Base-by-base conservation (phyloP, 2,329 filamentous ascomycete species). In the Magnaporthiopsis rhizophila region DNA sequence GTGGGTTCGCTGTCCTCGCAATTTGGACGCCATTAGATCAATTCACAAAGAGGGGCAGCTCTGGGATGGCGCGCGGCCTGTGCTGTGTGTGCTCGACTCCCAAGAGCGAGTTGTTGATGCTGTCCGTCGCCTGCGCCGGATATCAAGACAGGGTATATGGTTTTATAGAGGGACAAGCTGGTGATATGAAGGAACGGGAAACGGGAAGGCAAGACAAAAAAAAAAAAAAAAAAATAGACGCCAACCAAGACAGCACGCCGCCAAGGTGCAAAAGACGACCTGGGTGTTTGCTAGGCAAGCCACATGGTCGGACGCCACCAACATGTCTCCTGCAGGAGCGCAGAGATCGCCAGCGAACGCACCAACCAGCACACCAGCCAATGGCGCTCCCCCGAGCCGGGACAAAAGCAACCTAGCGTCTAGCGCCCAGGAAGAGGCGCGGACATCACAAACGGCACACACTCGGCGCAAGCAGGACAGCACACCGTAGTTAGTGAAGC, bases 11-110 rank as follows among this genome's bases (percentile, higher is more conserved):
- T 61, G 59, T 8, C 59, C 59, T 36, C 59, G 34, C 34, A 38
- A 61, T 38, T 61, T 61, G 59, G 59, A 61, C 26, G 59, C 34
- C 59, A 61, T 61, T 24, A 61, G 24, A 53, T n/a, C 18, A 24
- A 24, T 53, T 53, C 18, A 21, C 18, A 53, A 53, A 11, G 45
- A 53, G 45, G 45, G 45, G 45, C 45, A n/a, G 45, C 45, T 53
- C 45, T 5, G 45, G 11, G 9, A n/a, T n/a, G 18, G 45, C 18
- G 45, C 45, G 45, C n/a, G 45, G 18, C 45, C 45, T 50, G 45
- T 50, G 45, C 45, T 50, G 45, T n/a, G 21, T 18, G 45, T n/a
- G 45, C 21, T 21, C 45, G 45, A 50, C 45, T 50, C 45, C 26
- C 26, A 5, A 53, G 45, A 53, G 45, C 8, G 21, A 21, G 45